phyloP scores from a whole-genome alignment of 2,329 filamentous ascomycete genomes.

The Acephala macrosclerotiorum region DNA sequence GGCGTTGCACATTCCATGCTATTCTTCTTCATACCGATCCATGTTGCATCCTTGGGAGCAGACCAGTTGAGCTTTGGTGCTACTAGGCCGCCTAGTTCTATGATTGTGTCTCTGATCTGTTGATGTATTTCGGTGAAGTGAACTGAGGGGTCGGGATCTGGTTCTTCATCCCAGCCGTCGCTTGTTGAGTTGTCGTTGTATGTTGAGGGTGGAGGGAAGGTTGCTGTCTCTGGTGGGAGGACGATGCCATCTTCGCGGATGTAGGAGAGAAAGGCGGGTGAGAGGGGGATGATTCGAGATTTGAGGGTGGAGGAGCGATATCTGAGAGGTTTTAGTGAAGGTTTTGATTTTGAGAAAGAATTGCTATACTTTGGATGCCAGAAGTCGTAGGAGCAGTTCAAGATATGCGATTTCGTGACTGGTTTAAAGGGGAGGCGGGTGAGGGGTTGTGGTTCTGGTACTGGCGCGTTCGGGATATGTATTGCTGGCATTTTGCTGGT shows the following conservation, averaged over 20 bases:
- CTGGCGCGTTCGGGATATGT: constrained; percentile 25
- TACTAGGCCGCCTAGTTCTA: constrained; percentile 83
- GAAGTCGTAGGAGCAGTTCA: constrained; percentile 91
- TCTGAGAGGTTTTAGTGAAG: constrained; percentile 49
- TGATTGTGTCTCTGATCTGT: constrained; percentile 77
- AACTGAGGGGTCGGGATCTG: constrained; percentile 41
- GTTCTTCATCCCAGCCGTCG: constrained; percentile 58
- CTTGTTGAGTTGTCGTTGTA: constrained; percentile 56
- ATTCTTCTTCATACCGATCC: constrained; percentile 85
- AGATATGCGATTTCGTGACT: constrained; percentile 83
- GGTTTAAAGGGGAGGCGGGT: constrained; percentile 75
- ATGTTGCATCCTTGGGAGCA: constrained; percentile 92
- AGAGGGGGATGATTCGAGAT: constrained; percentile 82
- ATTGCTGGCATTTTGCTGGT: constrained; percentile 39
- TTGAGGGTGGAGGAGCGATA: constrained; percentile 85
- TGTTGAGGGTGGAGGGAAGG: constrained; percentile 35
- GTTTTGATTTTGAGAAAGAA: not conserved
- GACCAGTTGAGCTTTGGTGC: constrained; percentile 98
- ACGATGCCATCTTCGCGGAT: constrained; percentile 93
- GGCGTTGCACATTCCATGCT: constrained; percentile 88
- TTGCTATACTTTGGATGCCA: constrained; percentile 79
- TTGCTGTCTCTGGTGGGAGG: constrained; percentile 69
- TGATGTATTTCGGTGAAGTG: constrained; percentile 76
- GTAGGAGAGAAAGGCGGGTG: constrained; percentile 80
- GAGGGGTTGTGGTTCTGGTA: constrained; percentile 36